Evolutionary conservation across 2,329 filamentous ascomycete genomes (phyloP), one percentile per base, ranked within the genome.

Genomic region (Elsinoe fawcettii): DNA sequence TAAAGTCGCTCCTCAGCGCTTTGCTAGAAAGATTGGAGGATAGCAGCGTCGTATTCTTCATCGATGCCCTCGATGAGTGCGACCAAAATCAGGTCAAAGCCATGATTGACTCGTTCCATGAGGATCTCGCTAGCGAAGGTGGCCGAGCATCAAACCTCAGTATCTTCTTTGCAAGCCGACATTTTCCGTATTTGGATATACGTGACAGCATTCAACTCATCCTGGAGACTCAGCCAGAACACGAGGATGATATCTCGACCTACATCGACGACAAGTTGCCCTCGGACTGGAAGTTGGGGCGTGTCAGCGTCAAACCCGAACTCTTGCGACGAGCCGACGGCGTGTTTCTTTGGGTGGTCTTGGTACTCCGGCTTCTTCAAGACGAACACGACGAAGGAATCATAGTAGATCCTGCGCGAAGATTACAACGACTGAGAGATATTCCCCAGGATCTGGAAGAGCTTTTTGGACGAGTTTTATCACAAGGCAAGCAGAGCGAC

Each of bases 401-500:
- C 0, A 60, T 72, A 0, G 60, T 66, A 20, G 60, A 58, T 0
- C 56, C 77, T 3, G 61, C 63, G 30, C 30, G 12, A 32, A 32
- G 30, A 32, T 43, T 43, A 18, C 59, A 66, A 56, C 66, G 64
- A 57, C 65, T 79, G 1, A 20, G 63, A 6, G 69, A 75, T 25
- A 69, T 76, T 30, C 76, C 75, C 0, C 51, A 54, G 5, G 68
- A 69, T 0, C 66, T 85, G 0, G 63, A 70, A 34, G 68, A 77
- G 0, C 62, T 85, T 0, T 84, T 85, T 59, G 69, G 68, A 2
- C 67, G 79, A 14, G 78, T 84, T 0, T 57, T 84, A 27, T 14
- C 30, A 2, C 55, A 41, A 6, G 39, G 30, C n/a, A 11, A 3
- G 14, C 8, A 56, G 18, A 22, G 8, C 14, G 37, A 56, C 32